Evolutionary conservation across 805 yeast genomes (phyloP), one percentile per base, ranked within the genome.

Genomic region (Kodamaea neixiangensis): DNA sequence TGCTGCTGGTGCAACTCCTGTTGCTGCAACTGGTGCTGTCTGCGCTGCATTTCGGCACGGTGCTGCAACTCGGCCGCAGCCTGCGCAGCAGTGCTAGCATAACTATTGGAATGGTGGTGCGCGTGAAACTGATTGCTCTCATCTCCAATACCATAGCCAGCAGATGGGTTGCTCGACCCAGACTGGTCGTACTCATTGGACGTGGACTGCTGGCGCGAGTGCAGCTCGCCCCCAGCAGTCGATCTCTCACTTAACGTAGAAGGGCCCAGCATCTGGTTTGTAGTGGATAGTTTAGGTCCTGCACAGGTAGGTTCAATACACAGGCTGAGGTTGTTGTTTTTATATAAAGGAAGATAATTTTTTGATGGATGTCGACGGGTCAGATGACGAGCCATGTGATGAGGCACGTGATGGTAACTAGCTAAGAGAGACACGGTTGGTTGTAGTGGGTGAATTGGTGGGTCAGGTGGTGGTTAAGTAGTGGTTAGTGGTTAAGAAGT

Each of bases 191-290:
- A 37, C 41, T 37, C 41, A 25, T 25, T 25, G 11, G 31, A 25
- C 7, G 31, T 25, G 34, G 39, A 21, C 22, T 47, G 40, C 45
- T 47, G 49, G 45, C 49, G 50, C n/a, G 41, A 14, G 21, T 25
- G 31, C 31, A 25, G 31, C 31, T 37, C 41, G 11, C 21, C 18
- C 31, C 49, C 25, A 11, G 48, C 54, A 10, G 58, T 52, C 20
- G 58, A 62, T 50, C 71, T 56, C 52, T 67, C 71, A 52, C 61
- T 65, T 21, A 67, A 63, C 20, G 69, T 65, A 13, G 71, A 65
- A 31, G 68, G 67, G 19, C 63, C 64, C 65, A 62, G 65, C 67
- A 62, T 63, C 33, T 29, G 37, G 21, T 42, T 22, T 33, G 47
- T 17, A 25, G 22, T 22, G 17, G 34, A 22, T 42, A 20, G 60